phyloP scores from a whole-genome alignment of 2,329 filamentous ascomycete genomes.

The Hymenoscyphus occultus region DNA sequence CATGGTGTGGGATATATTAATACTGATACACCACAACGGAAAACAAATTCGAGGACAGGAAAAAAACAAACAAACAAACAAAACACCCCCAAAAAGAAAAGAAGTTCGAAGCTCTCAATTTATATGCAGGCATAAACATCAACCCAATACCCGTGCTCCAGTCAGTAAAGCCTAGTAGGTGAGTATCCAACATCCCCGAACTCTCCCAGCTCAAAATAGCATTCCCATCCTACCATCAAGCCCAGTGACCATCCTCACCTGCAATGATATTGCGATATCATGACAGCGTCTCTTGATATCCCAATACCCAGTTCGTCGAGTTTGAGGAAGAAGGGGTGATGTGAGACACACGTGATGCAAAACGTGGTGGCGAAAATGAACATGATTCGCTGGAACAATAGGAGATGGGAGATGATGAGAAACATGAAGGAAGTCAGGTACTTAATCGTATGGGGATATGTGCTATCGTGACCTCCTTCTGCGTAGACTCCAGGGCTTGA shows the following conservation, averaged over 20 bases:
- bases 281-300: background rate
- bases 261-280: background rate
- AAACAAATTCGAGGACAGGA: background rate
- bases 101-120: background rate
- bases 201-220: background rate
- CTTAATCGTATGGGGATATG: too few species aligned
- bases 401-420: background rate
- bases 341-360: background rate
- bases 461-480: too few species aligned
- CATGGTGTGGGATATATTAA: slow-evolving; percentile 35
- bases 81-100: background rate
- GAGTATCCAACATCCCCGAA: background rate
- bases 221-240: background rate
- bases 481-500: too few species aligned
- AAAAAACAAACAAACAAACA: background rate
- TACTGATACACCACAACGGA: background rate
- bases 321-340: background rate
- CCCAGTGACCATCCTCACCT: background rate
- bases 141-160: background rate
- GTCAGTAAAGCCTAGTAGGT: background rate
- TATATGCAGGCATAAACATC: background rate
- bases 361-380: background rate
- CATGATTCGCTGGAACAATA: background rate
- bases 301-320: background rate
- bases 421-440: background rate